Base-by-base conservation (phyloP, 1,284 basidiomycete species). In the Ustilago sp. region DNA sequence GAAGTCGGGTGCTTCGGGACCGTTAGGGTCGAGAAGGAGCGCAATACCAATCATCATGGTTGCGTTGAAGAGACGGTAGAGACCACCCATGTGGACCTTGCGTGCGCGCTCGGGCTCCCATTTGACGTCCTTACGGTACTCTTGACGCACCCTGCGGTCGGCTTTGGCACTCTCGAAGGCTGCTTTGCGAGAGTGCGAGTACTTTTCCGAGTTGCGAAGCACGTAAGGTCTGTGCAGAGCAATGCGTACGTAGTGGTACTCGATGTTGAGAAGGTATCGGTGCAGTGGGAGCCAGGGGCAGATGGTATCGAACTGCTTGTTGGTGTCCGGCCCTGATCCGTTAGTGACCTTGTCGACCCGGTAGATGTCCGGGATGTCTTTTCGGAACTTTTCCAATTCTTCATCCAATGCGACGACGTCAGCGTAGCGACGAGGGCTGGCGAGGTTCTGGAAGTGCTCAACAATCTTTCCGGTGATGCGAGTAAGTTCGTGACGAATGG, bases 361-460 rank as follows among this genome's bases (percentile, higher is more conserved):
- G 84, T 93, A 94, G 8, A 88, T 89, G 79, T 94, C 92, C 62
- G 94, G 87, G 56, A 94, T 92, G 41, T 89, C 88, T 75, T 92
- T 91, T 91, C 94, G 93, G 84, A 94, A 95, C 79, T 89, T 90
- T 64, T 94, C 88, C 17, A 98, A 87, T 74, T 97, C 94, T 47
- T 94, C 92, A 82, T 98, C 95, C 55, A 98, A 89, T 1, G 89
- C 88, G 48, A 93, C 87, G 43, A 95, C 93, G 81, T 97, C 94
- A 13, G 91, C 90, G 85, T 97, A 97, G 81, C 93, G 92, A 58
- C 92, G 92, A 3, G 79, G 77, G 47, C 65, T 90, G 63, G 92
- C 90, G 23, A 96, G 91, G 87, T 94, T 93, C 86, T 98, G 95
- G 87, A 95, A 98, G 86, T 96, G 94, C 83, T 96, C 94, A 53